These are phyloP conservation scores for Candida golubevii DNA, from an alignment of 805 yeast species.

Conservation along the genomic window DNA sequence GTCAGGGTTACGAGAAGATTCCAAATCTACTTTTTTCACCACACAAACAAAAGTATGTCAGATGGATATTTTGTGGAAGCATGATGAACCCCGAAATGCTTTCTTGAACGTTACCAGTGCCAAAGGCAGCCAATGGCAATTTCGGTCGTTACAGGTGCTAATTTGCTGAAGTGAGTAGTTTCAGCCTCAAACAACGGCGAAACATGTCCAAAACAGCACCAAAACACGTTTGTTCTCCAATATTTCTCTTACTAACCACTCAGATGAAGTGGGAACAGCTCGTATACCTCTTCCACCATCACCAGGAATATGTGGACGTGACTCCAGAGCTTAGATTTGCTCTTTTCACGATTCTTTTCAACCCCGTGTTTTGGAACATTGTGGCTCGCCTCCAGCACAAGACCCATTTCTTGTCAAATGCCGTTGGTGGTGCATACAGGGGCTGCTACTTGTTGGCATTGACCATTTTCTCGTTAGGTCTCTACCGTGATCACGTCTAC, in stretches of 20 bases:
- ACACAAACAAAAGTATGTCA: too few relatives aligned
- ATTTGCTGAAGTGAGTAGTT: too few relatives aligned
- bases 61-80: too few relatives aligned
- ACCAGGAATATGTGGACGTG: conserved; percentile 13
- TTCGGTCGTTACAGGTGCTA: too few relatives aligned
- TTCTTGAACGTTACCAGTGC: too few relatives aligned
- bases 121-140: too few relatives aligned
- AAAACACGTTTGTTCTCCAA: too few relatives aligned
- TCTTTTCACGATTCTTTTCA: conserved; percentile 71
- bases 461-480: conserved; percentile 81
- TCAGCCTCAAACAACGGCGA: too few relatives aligned
- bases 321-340: conserved; percentile 30
- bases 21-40: too few relatives aligned
- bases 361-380: conserved; percentile 93
- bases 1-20: too few relatives aligned
- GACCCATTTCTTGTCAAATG: conserved; percentile 68
- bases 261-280: conserved; percentile 13
- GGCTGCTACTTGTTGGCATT: conserved; percentile 87
- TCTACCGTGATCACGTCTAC: conserved; percentile 72
- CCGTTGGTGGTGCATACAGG: conserved; percentile 57
- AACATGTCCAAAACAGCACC: not conserved
- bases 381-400: conserved; percentile 85
- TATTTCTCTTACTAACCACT: not conserved
- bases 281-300: conserved; percentile 10
- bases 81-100: too few relatives aligned